These are phyloP conservation scores for Uromyces viciae-fabae DNA, from an alignment of 1,284 basidiomycete genomes.

Conservation along the genomic window DNA sequence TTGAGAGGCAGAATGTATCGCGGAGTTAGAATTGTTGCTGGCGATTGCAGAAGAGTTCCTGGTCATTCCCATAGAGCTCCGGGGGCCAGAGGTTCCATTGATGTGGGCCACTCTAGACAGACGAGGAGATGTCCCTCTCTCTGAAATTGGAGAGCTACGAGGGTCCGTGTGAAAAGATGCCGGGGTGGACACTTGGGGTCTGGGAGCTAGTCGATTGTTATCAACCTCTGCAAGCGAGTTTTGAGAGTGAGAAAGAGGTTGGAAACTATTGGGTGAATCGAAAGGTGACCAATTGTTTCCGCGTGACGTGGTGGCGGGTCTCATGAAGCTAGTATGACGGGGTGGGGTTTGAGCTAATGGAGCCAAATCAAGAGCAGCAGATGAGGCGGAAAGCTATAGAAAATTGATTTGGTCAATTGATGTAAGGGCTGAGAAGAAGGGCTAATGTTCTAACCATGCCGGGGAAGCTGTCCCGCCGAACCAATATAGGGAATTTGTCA, in stretches of 20 bases:
- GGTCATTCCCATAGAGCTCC: neutral
- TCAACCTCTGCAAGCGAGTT: conserved; percentile 61
- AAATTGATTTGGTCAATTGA: neutral
- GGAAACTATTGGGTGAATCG: conserved; percentile 59
- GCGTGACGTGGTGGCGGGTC: conserved; percentile 61
- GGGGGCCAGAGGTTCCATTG: conserved; percentile 1
- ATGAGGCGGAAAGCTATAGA: conserved; percentile 73
- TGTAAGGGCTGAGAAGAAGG: conserved; percentile 47
- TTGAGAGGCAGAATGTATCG: neutral
- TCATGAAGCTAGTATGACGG: conserved; percentile 62
- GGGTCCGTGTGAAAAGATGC: conserved; percentile 47
- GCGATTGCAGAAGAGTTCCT: neutral
- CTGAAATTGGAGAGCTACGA: conserved; percentile 37
- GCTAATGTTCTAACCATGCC: conserved; percentile 63
- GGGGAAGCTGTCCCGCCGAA: conserved; percentile 58
- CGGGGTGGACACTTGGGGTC: conserved; percentile 61
- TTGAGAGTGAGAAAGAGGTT: conserved; percentile 61
- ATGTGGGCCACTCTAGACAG: conserved; percentile 32
- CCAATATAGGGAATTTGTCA: conserved; percentile 68
- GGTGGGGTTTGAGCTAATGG: conserved; percentile 77
- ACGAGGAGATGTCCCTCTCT: conserved; percentile 35
- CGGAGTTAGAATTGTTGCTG: neutral
- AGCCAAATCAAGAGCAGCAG: conserved; percentile 85
- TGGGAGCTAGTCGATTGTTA: conserved; percentile 63
- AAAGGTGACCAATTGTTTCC: conserved; percentile 87